phyloP scores from a whole-genome alignment of 129 eudicot genomes.

The Centella asiatica region DNA sequence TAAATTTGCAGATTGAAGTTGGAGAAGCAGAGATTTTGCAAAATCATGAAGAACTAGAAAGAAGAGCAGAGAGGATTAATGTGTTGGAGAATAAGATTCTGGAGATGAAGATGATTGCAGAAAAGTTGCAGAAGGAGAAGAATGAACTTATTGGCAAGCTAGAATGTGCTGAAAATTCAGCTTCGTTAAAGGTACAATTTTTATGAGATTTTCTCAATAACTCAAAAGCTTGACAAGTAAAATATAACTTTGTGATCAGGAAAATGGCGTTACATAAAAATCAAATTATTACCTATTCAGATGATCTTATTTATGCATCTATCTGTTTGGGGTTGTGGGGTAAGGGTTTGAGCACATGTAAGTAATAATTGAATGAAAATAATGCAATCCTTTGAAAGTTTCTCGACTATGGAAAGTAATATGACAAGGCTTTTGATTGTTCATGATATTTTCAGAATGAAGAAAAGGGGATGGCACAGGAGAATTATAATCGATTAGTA shows the following conservation, averaged over 20 bases:
- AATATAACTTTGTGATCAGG: no score
- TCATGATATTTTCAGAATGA: slow-evolving; percentile 26
- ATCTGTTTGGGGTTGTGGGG: no score
- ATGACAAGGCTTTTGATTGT: not conserved
- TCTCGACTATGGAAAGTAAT: not conserved
- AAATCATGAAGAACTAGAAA: slow-evolving; percentile 24
- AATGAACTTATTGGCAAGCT: slow-evolving; percentile 34
- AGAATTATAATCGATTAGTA: slow-evolving; percentile 32
- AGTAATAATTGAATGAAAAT: no score
- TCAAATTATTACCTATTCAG: no score
- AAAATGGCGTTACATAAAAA: no score
- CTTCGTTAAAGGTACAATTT: slow-evolving; percentile 34
- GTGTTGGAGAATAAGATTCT: slow-evolving; percentile 35
- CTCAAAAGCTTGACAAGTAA: not conserved
- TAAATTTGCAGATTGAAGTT: slow-evolving; percentile 30
- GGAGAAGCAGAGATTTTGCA: slow-evolving; percentile 26
- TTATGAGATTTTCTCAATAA: not conserved
- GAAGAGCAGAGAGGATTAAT: slow-evolving; percentile 19
- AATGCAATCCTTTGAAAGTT: not conserved
- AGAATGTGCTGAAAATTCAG: slow-evolving; percentile 24
- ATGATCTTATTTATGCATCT: no score
- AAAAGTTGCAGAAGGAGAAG: slow-evolving; percentile 35
- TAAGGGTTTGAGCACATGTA: no score
- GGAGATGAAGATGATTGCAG: slow-evolving; percentile 24
- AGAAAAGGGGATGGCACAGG: slow-evolving; percentile 21